Conservation (phyloP, 192 early-diverging fungal species). For the Entophlyctis helioformis region DNA sequence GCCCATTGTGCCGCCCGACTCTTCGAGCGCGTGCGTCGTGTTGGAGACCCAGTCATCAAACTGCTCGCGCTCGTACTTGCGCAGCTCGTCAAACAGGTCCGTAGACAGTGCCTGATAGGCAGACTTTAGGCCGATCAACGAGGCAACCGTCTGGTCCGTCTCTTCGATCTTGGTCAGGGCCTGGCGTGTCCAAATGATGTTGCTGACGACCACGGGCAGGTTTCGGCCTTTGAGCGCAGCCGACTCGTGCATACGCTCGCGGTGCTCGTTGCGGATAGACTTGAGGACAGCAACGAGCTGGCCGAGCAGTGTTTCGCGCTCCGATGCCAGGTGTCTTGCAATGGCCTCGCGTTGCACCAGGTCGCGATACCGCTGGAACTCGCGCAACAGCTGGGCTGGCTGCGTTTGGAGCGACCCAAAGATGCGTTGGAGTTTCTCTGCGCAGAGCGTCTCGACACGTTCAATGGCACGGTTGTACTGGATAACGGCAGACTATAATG, state of each 20-base stretch:
- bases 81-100: slow-evolving; percentile 19
- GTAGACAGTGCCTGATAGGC: slow-evolving; percentile 12
- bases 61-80: slow-evolving; percentile 27
- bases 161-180: slow-evolving; percentile 23
- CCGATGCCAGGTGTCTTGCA: slow-evolving; percentile 20
- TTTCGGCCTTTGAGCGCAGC: slow-evolving; percentile 4
- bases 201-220: slow-evolving; percentile 5
- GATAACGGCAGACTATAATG: slow-evolving; percentile 8
- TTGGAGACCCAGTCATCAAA: slow-evolving; percentile 26
- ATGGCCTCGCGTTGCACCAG: slow-evolving; percentile 21
- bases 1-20: slow-evolving; percentile 4
- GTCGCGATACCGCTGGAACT: slow-evolving; percentile 32
- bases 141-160: slow-evolving; percentile 12
- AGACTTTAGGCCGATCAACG: slow-evolving; percentile 14
- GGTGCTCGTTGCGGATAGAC: slow-evolving; percentile 12
- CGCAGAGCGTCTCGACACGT: slow-evolving; percentile 17
- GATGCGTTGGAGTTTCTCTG: slow-evolving; percentile 16
- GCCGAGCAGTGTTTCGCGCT: slow-evolving; percentile 23
- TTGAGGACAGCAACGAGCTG: slow-evolving; percentile 23
- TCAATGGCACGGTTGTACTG: slow-evolving; percentile 13
- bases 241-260: slow-evolving; percentile 2
- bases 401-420: slow-evolving; percentile 21
- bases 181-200: slow-evolving; percentile 33
- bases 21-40: slow-evolving; percentile 16
- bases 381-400: slow-evolving; percentile 31